Evolutionary conservation across 371 early-diverging fungal genomes (phyloP), one percentile per base, ranked within the genome.

Genomic region (Thermomucor indicae-seudaticae): DNA sequence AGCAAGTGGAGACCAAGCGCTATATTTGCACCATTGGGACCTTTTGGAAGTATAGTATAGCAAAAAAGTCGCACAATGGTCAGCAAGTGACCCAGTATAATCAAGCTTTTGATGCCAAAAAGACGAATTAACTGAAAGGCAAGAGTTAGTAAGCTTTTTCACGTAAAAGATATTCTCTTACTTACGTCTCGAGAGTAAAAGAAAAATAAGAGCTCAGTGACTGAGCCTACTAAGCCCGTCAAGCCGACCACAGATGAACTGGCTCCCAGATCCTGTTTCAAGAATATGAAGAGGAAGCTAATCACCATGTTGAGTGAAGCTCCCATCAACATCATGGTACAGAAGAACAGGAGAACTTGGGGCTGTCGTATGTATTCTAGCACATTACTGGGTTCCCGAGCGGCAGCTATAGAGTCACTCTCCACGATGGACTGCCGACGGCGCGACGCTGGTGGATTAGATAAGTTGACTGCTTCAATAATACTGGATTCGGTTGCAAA

Each of bases 251-350:
- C 49, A 8, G 77, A 68, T 2, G 71, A 65, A 22, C 65, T 70
- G 14, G 77, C 77, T 12, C 72, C 71, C 30, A 76, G 55, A 39
- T 76, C 77, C 41, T 70, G 62, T 24, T 65, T 70, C 0, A 76
- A 37, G 41, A 70, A 76, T 35, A 76, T 72, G 31, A 72, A 70
- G 7, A 76, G 40, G 31, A 76, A 76, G 43, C 70, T 72, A 27
- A 67, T 51, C 0, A 76, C 73, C 77, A 76, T 76, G 47, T 72
- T 76, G n/a, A 76, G 54, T 8, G 77, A 54, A 14, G 72, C 71
- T 14, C 77, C 77, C 77, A 76, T 76, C 27, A 76, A 40, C 77
- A 76, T 70, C 77, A 76, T 76, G 4, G 73, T 76, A 4, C 63
- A 28, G 29, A 70, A 76, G 39, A 76, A 76, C 16, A 70, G 47